Percentiles rank a stretch among this genome's conserved stretches.
phyloP scores from a whole-genome alignment of 352 stramenopile species.

The Phytophthora pini region DNA sequence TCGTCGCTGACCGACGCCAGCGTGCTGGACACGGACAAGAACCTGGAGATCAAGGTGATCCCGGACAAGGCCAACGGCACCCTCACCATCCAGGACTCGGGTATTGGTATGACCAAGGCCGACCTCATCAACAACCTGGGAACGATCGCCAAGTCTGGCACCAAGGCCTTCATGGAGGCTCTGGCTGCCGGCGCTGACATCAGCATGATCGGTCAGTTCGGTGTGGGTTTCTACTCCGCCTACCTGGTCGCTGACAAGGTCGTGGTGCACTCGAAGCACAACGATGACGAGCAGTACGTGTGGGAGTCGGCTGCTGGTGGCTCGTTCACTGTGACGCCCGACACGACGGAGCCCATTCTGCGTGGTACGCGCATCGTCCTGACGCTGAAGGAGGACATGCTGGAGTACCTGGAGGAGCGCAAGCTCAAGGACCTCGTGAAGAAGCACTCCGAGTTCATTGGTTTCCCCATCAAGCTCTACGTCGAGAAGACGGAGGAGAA shows the following conservation, averaged over 20 bases:
- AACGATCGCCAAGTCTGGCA: constrained; percentile 99
- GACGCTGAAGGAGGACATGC: constrained; percentile 99
- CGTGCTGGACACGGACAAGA: constrained; percentile 96
- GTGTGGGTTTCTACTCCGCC: constrained; percentile 99
- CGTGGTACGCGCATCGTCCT: constrained; percentile 97
- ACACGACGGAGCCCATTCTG: constrained; percentile 88
- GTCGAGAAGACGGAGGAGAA: constrained; percentile 99
- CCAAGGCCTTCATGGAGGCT: constrained; percentile 99
- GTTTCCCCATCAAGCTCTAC: constrained; percentile 99
- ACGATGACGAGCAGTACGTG: constrained; percentile 98
- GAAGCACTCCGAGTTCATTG: constrained; percentile 99
- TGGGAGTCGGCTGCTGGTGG: constrained; percentile 98
- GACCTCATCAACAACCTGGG: constrained; percentile 99
- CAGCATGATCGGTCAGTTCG: constrained; percentile 99
- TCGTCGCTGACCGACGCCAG: constrained; percentile 96
- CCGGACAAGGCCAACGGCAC: constrained; percentile 99
- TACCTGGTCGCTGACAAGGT: constrained; percentile 99
- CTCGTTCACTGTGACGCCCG: constrained; percentile 96
- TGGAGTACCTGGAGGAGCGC: constrained; percentile 98
- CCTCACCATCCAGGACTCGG: constrained; percentile 98
- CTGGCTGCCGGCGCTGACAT: constrained; percentile 98
- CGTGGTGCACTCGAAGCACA: constrained; percentile 98
- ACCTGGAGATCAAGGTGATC: constrained; percentile 99
- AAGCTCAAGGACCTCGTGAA: constrained; percentile 99
- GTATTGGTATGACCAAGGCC: constrained; percentile 99